Evolutionary conservation across 148 eudicot species (phyloP), one percentile per base, ranked within the genome.

Genomic region (Silene conica): DNA sequence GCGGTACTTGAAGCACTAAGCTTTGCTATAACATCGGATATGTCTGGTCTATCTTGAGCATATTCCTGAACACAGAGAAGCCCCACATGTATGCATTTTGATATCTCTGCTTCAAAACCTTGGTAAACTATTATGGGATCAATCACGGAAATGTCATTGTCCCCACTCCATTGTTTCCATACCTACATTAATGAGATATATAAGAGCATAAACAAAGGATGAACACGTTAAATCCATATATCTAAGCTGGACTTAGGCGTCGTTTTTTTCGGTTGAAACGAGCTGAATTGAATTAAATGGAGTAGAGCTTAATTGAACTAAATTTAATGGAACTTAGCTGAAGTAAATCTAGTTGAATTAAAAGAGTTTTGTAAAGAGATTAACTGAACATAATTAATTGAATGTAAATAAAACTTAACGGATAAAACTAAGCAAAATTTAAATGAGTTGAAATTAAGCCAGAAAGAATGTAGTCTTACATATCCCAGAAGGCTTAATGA

Each of bases 51-150:
- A 48, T 83, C 71, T 71, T 54, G 62, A 8, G 83, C 77, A 55
- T 52, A 61, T 46, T 72, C 78, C 59, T 83, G 86, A 55, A 75
- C 79, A 69, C 86, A 83, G 46, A 83, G 63, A 3, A 83, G 69
- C 22, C 81, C 86, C 5, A 80, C 79, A 75, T 80, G 82, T 71
- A 83, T 83, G 78, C 79, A 80, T 77, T 78, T 77, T 55, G 68
- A 22, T 2, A 77, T 71, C 63, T 83, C 83, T 63, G 23, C 77
- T 21, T 63, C 31, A 25, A 18, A 72, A 20, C 38, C 31, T 55
- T 73, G 21, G 52, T 18, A 62, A 3, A 71, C 72, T 19, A 83
- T 62, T 1, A 74, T 20, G 13, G 86, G 72, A 71, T 83, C 83
- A 0, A 80, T 69, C 46, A 83, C 71, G 56, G 55, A 56, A 18